Conservation (phyloP, 2,329 filamentous ascomycete genomes). For the Colletotrichum zoysiae region DNA sequence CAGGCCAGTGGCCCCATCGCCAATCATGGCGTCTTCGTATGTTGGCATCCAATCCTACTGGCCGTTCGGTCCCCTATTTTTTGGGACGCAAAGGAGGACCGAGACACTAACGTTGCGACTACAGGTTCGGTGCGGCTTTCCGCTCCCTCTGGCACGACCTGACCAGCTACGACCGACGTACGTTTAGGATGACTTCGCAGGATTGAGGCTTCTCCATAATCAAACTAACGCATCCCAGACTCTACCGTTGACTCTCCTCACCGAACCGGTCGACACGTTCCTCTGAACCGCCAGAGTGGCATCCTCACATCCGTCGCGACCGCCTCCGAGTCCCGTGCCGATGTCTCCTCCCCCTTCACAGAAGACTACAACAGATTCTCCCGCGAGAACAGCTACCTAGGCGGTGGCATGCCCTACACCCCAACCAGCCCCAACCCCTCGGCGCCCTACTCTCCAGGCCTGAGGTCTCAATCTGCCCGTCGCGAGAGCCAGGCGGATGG, state of each 20-base stretch:
- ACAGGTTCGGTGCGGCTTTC: constrained; percentile 77
- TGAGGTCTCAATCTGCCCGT: constrained; percentile 81
- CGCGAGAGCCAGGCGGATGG: constrained; percentile 73
- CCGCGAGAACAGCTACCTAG: constrained; percentile 69
- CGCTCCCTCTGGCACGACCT: constrained; percentile 96
- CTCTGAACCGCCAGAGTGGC: constrained; percentile 84
- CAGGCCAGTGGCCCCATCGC: constrained; percentile 34
- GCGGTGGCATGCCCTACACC: constrained; percentile 64
- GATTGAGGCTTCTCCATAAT: background rate
- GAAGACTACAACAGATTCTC: constrained; percentile 66
- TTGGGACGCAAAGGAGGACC: constrained; percentile 30
- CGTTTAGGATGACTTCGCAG: constrained; percentile 47
- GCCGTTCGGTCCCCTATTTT: constrained; percentile 27
- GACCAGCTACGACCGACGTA: constrained; percentile 78
- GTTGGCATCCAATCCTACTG: constrained; percentile 21
- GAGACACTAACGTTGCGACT: constrained; percentile 41
- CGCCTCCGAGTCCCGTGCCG: constrained; percentile 87
- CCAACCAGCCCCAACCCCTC: constrained; percentile 67
- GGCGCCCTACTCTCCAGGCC: constrained; percentile 89
- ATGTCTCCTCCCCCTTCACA: constrained; percentile 82
- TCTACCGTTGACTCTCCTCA: constrained; percentile 94
- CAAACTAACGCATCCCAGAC: constrained; percentile 68
- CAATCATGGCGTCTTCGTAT: constrained; percentile 44
- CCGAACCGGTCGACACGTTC: constrained; percentile 89
- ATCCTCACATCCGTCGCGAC: constrained; percentile 90